These are phyloP conservation scores for Colletotrichum tanaceti DNA, from an alignment of 2,329 filamentous ascomycete genomes.

Conservation along the genomic window DNA sequence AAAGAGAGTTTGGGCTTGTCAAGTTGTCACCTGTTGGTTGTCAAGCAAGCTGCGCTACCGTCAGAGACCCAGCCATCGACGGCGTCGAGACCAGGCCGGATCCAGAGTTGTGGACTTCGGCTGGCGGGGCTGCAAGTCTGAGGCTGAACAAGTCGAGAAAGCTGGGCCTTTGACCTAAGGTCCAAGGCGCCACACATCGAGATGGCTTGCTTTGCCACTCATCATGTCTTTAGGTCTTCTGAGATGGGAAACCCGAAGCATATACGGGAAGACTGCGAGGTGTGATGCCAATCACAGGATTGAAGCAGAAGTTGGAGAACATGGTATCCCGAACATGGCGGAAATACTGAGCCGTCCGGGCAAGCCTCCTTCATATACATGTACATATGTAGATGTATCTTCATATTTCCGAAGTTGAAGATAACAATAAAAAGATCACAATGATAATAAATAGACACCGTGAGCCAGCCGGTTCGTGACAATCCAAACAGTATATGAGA, in stretches of 20 bases:
- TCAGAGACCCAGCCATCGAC: slow-evolving; percentile 1
- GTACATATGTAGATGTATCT: neutral
- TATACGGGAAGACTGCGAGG: neutral
- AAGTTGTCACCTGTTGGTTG: neutral
- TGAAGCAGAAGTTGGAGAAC: neutral
- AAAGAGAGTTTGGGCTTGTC: slow-evolving; percentile 20
- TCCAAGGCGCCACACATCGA: slow-evolving; percentile 24
- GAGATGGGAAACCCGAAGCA: neutral
- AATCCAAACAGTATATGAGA: neutral
- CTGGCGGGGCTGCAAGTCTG: slow-evolving; percentile 16
- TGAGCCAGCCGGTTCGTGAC: neutral
- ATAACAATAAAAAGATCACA: no score
- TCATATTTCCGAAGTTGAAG: neutral
- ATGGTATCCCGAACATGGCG: neutral
- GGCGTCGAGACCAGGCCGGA: slow-evolving; percentile 24
- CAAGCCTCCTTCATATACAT: neutral
- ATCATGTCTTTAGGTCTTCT: slow-evolving; percentile 1
- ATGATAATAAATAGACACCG: no score
- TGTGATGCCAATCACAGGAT: neutral
- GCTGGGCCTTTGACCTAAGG: slow-evolving; percentile 24
- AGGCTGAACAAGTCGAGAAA: slow-evolving; percentile 14
- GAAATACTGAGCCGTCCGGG: neutral
- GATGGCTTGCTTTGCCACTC: slow-evolving; percentile 17
- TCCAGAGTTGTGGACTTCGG: slow-evolving; percentile 20
- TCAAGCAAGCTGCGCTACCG: neutral